These are phyloP conservation scores for Metschnikowia lachancei DNA, from an alignment of 805 yeast species.

Conservation along the genomic window DNA sequence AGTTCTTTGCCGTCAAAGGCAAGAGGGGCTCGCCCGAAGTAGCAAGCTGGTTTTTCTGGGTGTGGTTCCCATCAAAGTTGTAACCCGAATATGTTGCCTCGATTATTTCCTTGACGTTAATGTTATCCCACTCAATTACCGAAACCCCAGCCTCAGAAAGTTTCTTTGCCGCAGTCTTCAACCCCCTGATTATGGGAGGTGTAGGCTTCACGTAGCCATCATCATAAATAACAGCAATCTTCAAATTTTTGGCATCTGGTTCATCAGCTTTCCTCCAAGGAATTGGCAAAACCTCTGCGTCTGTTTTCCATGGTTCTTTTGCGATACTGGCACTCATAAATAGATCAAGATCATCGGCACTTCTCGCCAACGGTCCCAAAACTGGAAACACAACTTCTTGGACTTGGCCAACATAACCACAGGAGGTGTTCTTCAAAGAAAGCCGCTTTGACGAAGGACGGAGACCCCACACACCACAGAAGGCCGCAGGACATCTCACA, in stretches of 20 bases:
- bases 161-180: constrained; percentile 14
- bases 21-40: constrained; percentile 18
- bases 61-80: constrained; percentile 18
- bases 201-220: constrained; percentile 22
- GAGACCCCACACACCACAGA: constrained; percentile 22
- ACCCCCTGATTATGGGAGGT: constrained; percentile 19
- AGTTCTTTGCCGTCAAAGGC: constrained; percentile 13
- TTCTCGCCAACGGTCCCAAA: constrained; percentile 19
- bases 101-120: constrained; percentile 15
- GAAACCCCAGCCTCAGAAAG: constrained; percentile 17
- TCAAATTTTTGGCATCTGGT: constrained; percentile 14
- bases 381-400: constrained; percentile 18
- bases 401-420: constrained; percentile 11
- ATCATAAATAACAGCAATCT: constrained; percentile 17
- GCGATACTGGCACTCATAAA: constrained; percentile 18
- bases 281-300: constrained; percentile 18
- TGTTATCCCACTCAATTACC: constrained; percentile 19
- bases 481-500: constrained; percentile 20
- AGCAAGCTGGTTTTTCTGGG: constrained; percentile 15
- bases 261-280: constrained; percentile 17
- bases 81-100: constrained; percentile 18
- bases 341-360: constrained; percentile 19
- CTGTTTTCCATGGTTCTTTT: constrained; percentile 18
- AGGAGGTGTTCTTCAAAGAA: constrained; percentile 12
- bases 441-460: constrained; percentile 18